These are phyloP conservation scores for Tilletia caries DNA, from an alignment of 1,284 basidiomycete species.

Conservation along the genomic window DNA sequence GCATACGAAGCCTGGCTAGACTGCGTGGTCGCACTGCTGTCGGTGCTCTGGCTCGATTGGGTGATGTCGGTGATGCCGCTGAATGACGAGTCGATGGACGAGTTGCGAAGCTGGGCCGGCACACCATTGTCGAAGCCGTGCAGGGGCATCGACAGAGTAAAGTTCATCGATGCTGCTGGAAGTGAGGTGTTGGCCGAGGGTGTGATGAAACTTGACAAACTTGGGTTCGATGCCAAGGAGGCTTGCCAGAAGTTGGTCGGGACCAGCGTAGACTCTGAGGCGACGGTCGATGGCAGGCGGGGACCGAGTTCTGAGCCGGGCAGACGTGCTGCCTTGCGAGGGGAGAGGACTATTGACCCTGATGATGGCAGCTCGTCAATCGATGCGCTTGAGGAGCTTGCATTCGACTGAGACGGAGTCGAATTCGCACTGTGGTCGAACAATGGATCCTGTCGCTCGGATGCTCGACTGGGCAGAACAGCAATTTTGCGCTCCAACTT, in stretches of 20 bases:
- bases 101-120: not conserved
- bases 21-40: too few species aligned
- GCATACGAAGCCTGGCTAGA: not conserved
- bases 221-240: not conserved
- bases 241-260: not conserved
- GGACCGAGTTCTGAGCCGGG: not conserved
- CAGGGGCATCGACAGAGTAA: not conserved
- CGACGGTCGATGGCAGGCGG: not conserved
- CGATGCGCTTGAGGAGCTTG: not conserved
- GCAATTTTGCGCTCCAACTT: not conserved
- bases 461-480: not conserved
- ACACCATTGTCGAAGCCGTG: not conserved
- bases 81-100: not conserved
- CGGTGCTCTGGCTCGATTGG: too few species aligned
- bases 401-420: not conserved
- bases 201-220: too few species aligned
- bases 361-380: not conserved
- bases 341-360: too few species aligned
- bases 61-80: not conserved
- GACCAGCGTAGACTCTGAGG: not conserved
- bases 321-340: not conserved
- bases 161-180: not conserved
- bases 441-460: not conserved
- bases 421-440: too few species aligned
- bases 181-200: too few species aligned